phyloP scores from a whole-genome alignment of 139 green algal species.

The Helicosporidium sp. region DNA sequence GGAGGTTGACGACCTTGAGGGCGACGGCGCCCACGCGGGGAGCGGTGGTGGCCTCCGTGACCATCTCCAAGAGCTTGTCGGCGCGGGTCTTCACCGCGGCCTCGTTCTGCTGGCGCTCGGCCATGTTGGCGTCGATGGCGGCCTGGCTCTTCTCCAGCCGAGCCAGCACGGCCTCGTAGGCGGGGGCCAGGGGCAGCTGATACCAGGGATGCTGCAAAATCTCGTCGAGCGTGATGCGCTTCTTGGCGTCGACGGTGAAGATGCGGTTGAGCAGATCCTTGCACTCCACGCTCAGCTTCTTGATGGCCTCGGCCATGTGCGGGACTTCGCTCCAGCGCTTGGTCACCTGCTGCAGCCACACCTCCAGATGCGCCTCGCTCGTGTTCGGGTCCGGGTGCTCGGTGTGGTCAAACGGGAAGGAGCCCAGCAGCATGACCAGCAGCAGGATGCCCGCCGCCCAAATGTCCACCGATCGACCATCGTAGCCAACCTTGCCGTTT shows the following conservation, averaged over 20 bases:
- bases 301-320: slow-evolving; percentile 29
- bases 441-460: slow-evolving; percentile 59
- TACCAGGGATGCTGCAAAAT: slow-evolving; percentile 52
- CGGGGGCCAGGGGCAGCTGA: slow-evolving; percentile 9
- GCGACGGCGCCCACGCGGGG: neutral
- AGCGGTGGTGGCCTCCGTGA: slow-evolving; percentile 12
- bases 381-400: slow-evolving; percentile 51
- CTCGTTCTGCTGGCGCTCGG: slow-evolving; percentile 8
- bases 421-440: slow-evolving; percentile 65
- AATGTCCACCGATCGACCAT: slow-evolving; percentile 41
- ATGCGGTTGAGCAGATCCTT: slow-evolving; percentile 53
- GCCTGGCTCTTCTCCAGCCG: slow-evolving; percentile 3
- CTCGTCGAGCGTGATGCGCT: slow-evolving; percentile 37
- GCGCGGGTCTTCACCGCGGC: slow-evolving; percentile 6
- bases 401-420: slow-evolving; percentile 44
- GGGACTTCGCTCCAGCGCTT: slow-evolving; percentile 32
- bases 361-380: slow-evolving; percentile 37
- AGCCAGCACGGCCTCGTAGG: slow-evolving; percentile 11
- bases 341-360: slow-evolving; percentile 27
- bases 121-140: slow-evolving; percentile 3
- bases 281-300: slow-evolving; percentile 33
- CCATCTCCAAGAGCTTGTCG: slow-evolving; percentile 14
- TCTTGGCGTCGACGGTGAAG: slow-evolving; percentile 47
- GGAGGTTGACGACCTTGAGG: slow-evolving; percentile 23
- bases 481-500: slow-evolving; percentile 24